A percentile compares a stretch with the other conserved stretches of the same genome.
These are phyloP conservation scores for Eucalyptus cladocalyx DNA, from an alignment of 345 rosid genomes.

Conservation along the genomic window DNA sequence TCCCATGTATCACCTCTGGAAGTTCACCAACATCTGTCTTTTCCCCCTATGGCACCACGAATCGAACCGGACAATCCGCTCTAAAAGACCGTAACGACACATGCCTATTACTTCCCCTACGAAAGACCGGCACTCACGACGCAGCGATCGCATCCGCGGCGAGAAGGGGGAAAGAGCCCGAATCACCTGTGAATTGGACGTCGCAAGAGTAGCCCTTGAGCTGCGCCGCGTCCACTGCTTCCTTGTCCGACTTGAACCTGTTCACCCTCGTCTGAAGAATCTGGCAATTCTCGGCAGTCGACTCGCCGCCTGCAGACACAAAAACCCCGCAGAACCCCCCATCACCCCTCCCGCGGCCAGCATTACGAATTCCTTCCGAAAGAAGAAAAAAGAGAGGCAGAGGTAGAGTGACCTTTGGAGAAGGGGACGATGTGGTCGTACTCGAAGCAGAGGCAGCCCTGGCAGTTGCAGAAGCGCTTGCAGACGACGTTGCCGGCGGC, in stretches of 20 bases:
- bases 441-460: slow-evolving; percentile 90
- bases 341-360: not conserved
- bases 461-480: slow-evolving; percentile 81
- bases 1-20: not conserved
- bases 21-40: not conserved
- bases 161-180: not conserved
- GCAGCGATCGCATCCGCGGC: not conserved
- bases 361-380: not conserved
- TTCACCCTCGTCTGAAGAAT: slow-evolving; percentile 88
- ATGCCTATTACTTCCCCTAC: not conserved
- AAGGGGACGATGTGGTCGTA: slow-evolving; percentile 88
- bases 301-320: slow-evolving; percentile 63
- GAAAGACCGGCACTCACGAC: not conserved
- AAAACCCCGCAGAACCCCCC: not conserved
- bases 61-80: not conserved
- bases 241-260: slow-evolving; percentile 58
- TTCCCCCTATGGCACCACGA: not conserved
- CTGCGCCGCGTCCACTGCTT: slow-evolving; percentile 25
- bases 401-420: slow-evolving; percentile 52
- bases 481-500: slow-evolving; percentile 85
- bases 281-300: slow-evolving; percentile 70
- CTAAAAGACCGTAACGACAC: not conserved
- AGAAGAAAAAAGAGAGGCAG: not conserved
- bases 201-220: slow-evolving; percentile 76
- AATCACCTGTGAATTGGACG: slow-evolving; percentile 49